These are phyloP conservation scores for Pyropia haitanensis DNA, from an alignment of 23 red algal species.

Conservation along the genomic window DNA sequence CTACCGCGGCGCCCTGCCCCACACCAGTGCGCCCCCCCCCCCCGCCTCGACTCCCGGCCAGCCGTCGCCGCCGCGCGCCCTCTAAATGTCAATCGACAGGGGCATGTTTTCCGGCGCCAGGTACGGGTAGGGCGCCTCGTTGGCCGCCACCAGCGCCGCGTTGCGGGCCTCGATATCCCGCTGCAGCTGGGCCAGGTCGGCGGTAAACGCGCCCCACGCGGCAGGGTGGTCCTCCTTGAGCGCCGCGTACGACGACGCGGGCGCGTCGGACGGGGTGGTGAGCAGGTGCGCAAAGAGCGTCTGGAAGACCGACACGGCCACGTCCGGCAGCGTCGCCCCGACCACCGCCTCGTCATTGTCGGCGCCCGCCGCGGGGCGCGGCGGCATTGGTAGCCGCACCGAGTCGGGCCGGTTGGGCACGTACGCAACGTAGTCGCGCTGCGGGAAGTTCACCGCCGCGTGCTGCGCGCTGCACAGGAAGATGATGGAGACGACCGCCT, in stretches of 20 bases:
- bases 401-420: conserved; percentile 49
- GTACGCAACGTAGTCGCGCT: conserved; percentile 42
- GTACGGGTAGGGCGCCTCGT: conserved; percentile 33
- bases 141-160: conserved; percentile 10
- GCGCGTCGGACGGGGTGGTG: conserved; percentile 8
- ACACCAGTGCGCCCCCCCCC: no score
- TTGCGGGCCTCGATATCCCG: conserved; percentile 23
- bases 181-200: conserved; percentile 34
- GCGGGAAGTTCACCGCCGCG: conserved; percentile 35
- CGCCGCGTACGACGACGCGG: conserved; percentile 20
- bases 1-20: no score
- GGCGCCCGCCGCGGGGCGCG: conserved; percentile 3
- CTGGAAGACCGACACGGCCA: conserved; percentile 46
- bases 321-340: conserved; percentile 24
- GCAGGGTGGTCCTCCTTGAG: conserved; percentile 3
- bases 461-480: conserved; percentile 40
- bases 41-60: no score
- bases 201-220: conserved; percentile 10
- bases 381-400: conserved; percentile 24
- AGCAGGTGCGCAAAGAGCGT: conserved; percentile 45
- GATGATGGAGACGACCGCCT: conserved; percentile 43
- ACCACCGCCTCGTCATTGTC: conserved; percentile 19
- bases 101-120: conserved; percentile 33
- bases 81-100: conserved; percentile 47
- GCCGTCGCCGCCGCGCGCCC: not conserved